phyloP scores from a whole-genome alignment of 2,329 filamentous ascomycete species.

The Diplocarpon mali region DNA sequence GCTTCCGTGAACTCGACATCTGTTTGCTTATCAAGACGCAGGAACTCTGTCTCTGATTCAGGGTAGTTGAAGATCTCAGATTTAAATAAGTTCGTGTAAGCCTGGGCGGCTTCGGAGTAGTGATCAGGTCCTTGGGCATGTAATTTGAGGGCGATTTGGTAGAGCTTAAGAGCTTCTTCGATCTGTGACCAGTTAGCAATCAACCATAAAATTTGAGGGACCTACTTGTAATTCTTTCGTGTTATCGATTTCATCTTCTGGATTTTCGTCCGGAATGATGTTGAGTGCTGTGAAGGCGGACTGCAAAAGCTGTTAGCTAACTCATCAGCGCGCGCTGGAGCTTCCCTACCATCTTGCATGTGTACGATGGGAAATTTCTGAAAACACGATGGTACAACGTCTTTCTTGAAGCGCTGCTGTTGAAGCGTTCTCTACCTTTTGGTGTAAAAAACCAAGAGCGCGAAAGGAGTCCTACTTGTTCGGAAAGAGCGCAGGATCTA shows the following conservation, averaged over 20 bases:
- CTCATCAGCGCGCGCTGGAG: too few relatives aligned
- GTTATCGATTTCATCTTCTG: constrained; percentile 86
- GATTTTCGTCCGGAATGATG: constrained; percentile 81
- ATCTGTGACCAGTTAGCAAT: constrained; percentile 40
- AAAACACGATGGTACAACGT: not conserved
- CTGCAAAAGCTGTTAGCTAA: constrained; percentile 8
- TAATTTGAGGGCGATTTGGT: constrained; percentile 80
- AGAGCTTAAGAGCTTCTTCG: constrained; percentile 90
- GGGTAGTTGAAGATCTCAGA: constrained; percentile 92
- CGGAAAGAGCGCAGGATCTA: not conserved
- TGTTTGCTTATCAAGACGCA: constrained; percentile 51
- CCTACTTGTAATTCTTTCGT: constrained; percentile 78
- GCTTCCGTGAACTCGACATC: constrained; percentile 39
- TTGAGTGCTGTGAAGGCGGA: constrained; percentile 71
- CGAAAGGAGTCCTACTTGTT: not conserved
- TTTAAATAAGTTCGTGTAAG: constrained; percentile 75
- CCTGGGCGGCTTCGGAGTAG: constrained; percentile 64
- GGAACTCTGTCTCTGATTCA: constrained; percentile 76
- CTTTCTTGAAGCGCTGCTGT: not conserved
- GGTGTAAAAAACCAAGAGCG: not conserved
- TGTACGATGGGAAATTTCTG: not conserved
- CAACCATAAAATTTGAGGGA: not conserved
- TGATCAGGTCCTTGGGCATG: constrained; percentile 76
- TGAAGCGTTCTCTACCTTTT: not conserved
- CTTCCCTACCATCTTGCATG: constrained; percentile 4